These are phyloP conservation scores for Xylariales sp. DNA, from an alignment of 2,329 filamentous ascomycete genomes.

Conservation along the genomic window DNA sequence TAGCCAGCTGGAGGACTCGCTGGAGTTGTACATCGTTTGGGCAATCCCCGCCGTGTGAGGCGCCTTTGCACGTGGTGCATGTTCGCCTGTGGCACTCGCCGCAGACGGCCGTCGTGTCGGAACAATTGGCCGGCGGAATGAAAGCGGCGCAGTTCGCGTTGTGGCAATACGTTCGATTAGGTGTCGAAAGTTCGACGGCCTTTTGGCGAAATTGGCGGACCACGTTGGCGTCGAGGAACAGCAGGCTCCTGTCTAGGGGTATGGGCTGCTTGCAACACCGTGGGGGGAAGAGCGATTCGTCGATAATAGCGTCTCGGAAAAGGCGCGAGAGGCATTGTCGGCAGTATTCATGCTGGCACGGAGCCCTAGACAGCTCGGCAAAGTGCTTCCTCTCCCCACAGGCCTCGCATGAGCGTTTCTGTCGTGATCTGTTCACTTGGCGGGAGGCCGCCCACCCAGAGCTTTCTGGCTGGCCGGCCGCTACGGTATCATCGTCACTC, in stretches of 20 bases:
- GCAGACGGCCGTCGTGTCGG: constrained; percentile 55
- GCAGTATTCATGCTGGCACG: constrained; percentile 62
- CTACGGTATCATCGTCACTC: constrained; percentile 1
- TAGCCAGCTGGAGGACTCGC: constrained; percentile 56
- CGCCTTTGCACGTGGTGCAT: constrained; percentile 63
- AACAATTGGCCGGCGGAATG: constrained; percentile 53
- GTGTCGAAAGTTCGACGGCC: constrained; percentile 60
- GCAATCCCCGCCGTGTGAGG: constrained; percentile 60
- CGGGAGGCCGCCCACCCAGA: constrained; percentile 38
- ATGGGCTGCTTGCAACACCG: constrained; percentile 62
- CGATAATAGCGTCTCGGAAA: constrained; percentile 56
- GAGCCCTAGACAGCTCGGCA: constrained; percentile 32
- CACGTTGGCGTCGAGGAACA: constrained; percentile 53
- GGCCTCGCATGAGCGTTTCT: constrained; percentile 30
- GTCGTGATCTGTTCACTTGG: background rate
- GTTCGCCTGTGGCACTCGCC: constrained; percentile 56
- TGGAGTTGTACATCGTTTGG: constrained; percentile 56
- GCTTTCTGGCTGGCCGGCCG: constrained; percentile 29
- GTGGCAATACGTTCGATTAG: constrained; percentile 64
- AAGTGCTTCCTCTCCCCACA: constrained; percentile 37
- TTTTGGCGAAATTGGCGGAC: constrained; percentile 55
- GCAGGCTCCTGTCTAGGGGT: constrained; percentile 48
- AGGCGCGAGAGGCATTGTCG: constrained; percentile 58
- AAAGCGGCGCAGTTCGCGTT: constrained; percentile 57
- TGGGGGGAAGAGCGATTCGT: constrained; percentile 67